These are phyloP conservation scores for Eutrema heterophyllum DNA, from an alignment of 345 rosid genomes.

Conservation along the genomic window DNA sequence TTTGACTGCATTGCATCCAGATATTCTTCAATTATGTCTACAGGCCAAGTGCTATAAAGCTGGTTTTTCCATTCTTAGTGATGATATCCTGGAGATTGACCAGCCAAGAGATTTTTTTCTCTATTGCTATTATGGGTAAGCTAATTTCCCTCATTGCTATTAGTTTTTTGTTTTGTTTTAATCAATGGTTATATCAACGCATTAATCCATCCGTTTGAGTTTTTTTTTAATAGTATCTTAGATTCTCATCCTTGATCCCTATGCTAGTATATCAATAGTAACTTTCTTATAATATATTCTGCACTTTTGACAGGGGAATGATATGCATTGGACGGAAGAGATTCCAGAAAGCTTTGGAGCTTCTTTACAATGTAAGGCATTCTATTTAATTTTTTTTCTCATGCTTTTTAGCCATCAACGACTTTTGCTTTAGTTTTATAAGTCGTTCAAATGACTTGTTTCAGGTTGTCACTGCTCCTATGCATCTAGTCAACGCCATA, in stretches of 20 bases:
- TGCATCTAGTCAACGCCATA: conserved; percentile 70
- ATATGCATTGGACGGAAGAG: conserved; percentile 80
- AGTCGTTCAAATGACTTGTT: conserved; percentile 9
- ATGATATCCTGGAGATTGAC: conserved; percentile 83
- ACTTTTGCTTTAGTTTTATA: not conserved
- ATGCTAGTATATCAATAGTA: not conserved
- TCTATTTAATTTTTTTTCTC: conserved; percentile 13
- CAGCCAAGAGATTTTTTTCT: conserved; percentile 86
- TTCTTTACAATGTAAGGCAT: conserved; percentile 63
- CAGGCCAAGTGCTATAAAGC: conserved; percentile 67
- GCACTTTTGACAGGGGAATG: conserved; percentile 67
- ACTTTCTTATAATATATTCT: not conserved
- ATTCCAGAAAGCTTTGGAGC: conserved; percentile 87
- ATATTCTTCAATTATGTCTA: conserved; percentile 81
- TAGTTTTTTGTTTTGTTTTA: not conserved
- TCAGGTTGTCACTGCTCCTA: conserved; percentile 95
- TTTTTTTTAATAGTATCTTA: not conserved
- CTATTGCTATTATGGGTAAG: conserved; percentile 91
- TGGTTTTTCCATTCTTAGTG: conserved; percentile 74
- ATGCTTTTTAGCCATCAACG: not conserved
- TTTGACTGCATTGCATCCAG: conserved; percentile 89
- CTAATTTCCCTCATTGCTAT: conserved; percentile 20
- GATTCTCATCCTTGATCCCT: not conserved
- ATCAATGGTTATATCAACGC: not conserved
- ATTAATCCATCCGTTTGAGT: not conserved